These are phyloP conservation scores for Xylaria intraflava DNA, from an alignment of 495 filamentous ascomycete genomes.

Conservation along the genomic window DNA sequence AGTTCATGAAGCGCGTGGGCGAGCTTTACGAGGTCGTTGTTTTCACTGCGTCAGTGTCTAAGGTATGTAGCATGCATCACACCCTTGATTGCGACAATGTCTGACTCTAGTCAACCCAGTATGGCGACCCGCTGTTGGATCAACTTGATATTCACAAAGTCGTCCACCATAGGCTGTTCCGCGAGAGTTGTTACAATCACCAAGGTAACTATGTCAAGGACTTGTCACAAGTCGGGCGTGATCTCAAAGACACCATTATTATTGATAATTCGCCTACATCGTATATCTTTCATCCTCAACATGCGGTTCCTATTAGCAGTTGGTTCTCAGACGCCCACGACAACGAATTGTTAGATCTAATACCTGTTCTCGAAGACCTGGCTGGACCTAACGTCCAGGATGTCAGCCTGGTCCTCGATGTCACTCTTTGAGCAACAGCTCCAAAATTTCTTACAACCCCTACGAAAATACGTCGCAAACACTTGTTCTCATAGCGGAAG, in stretches of 20 bases:
- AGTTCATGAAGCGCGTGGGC: slow-evolving; percentile 97
- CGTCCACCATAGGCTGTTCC: slow-evolving; percentile 92
- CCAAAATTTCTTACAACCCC: slow-evolving; percentile 20
- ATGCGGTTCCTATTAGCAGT: slow-evolving; percentile 98
- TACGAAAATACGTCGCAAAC: slow-evolving; percentile 17
- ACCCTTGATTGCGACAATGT: neutral
- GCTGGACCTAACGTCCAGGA: slow-evolving; percentile 81
- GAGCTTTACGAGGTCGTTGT: slow-evolving; percentile 98
- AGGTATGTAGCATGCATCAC: slow-evolving; percentile 52
- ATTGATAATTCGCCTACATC: slow-evolving; percentile 99
- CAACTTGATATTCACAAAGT: slow-evolving; percentile 97
- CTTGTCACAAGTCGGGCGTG: slow-evolving; percentile 90
- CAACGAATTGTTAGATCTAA: slow-evolving; percentile 96
- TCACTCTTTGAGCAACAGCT: slow-evolving; percentile 62
- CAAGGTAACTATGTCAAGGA: slow-evolving; percentile 99
- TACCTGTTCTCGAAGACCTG: slow-evolving; percentile 96
- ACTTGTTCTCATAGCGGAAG: slow-evolving; percentile 45
- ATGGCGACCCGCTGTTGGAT: slow-evolving; percentile 92
- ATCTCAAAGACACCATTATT: slow-evolving; percentile 96
- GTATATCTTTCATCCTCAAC: slow-evolving; percentile 99
- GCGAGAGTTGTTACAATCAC: slow-evolving; percentile 98
- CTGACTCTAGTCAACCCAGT: slow-evolving; percentile 45
- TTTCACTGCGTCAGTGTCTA: slow-evolving; percentile 97
- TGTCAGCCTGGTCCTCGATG: slow-evolving; percentile 96
- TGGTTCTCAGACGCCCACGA: slow-evolving; percentile 99